Conservation (phyloP, 345 rosid species). For the Noccaea caerulescens region DNA sequence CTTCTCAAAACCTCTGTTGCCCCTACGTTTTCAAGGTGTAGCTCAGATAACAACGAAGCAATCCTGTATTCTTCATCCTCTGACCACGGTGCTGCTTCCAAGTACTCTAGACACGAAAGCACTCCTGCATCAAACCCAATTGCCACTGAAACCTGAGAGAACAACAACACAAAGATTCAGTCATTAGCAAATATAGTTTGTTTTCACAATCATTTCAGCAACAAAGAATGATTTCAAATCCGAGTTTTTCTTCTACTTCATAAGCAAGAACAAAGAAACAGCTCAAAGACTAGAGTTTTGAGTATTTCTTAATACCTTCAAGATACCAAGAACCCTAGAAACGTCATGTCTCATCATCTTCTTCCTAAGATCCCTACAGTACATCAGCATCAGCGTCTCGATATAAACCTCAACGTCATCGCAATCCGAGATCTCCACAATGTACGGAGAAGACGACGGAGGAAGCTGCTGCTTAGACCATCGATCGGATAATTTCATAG, state of each 20-base stretch:
- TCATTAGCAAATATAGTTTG: neutral
- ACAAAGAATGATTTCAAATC: slow-evolving; percentile 3
- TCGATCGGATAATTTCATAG: slow-evolving; percentile 76
- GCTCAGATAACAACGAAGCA: slow-evolving; percentile 79
- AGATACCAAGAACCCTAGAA: slow-evolving; percentile 81
- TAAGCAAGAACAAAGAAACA: neutral
- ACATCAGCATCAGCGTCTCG: slow-evolving; percentile 93
- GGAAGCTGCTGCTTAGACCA: slow-evolving; percentile 69
- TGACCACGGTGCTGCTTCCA: slow-evolving; percentile 99
- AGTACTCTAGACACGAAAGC: slow-evolving; percentile 87
- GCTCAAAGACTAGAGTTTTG: neutral
- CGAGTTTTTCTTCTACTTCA: neutral
- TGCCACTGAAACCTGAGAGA: slow-evolving; percentile 86
- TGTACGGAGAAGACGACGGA: slow-evolving; percentile 56
- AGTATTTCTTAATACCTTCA: slow-evolving; percentile 60
- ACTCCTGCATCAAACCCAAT: slow-evolving; percentile 98
- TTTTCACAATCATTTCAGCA: neutral
- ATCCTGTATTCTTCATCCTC: slow-evolving; percentile 97
- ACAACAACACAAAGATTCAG: slow-evolving; percentile 22
- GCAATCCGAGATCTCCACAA: slow-evolving; percentile 96
- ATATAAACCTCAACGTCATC: slow-evolving; percentile 97
- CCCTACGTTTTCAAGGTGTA: slow-evolving; percentile 87
- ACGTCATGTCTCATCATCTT: slow-evolving; percentile 93
- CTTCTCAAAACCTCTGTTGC: slow-evolving; percentile 94
- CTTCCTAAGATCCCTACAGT: slow-evolving; percentile 90